phyloP scores from a whole-genome alignment of 306 rosid species.

The Medicago truncatula region DNA sequence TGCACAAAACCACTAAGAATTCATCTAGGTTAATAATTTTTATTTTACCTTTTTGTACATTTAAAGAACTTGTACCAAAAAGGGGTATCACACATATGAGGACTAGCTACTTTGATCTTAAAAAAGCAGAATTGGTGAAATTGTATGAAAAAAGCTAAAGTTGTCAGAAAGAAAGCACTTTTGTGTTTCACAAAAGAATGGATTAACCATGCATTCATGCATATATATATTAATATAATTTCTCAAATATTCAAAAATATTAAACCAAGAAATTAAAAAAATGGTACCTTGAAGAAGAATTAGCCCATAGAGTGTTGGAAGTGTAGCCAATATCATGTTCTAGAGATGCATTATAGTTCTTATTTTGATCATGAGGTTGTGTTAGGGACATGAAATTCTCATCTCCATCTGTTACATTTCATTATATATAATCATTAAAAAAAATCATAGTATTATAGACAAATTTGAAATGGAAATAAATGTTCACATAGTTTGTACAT shows the following conservation, averaged over 20 bases:
- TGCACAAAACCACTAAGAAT: slow-evolving; percentile 7
- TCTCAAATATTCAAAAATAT: not conserved
- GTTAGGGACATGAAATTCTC: slow-evolving; percentile 71
- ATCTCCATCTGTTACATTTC: slow-evolving; percentile 69
- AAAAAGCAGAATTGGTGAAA: slow-evolving; percentile 48
- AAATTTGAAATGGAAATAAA: not conserved
- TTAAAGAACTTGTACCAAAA: slow-evolving; percentile 44
- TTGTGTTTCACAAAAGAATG: slow-evolving; percentile 52
- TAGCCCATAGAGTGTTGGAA: slow-evolving; percentile 59
- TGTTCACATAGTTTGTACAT: not conserved
- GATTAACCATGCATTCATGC: slow-evolving; percentile 27
- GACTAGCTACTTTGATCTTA: slow-evolving; percentile 47
- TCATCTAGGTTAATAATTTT: slow-evolving; percentile 19
- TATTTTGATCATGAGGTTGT: slow-evolving; percentile 52
- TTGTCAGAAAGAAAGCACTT: slow-evolving; percentile 52
- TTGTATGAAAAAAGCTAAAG: slow-evolving; percentile 59
- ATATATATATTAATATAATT: not conserved
- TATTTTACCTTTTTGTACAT: slow-evolving; percentile 28
- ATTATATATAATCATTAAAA: slow-evolving; percentile 1
- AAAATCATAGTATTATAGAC: not conserved
- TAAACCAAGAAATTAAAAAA: slow-evolving; percentile 10
- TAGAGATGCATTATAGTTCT: slow-evolving; percentile 53
- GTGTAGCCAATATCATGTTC: slow-evolving; percentile 57
- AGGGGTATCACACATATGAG: slow-evolving; percentile 29
- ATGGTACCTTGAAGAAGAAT: slow-evolving; percentile 80